Conservation (phyloP, 306 rosid species). For the Gillenia trifoliata region DNA sequence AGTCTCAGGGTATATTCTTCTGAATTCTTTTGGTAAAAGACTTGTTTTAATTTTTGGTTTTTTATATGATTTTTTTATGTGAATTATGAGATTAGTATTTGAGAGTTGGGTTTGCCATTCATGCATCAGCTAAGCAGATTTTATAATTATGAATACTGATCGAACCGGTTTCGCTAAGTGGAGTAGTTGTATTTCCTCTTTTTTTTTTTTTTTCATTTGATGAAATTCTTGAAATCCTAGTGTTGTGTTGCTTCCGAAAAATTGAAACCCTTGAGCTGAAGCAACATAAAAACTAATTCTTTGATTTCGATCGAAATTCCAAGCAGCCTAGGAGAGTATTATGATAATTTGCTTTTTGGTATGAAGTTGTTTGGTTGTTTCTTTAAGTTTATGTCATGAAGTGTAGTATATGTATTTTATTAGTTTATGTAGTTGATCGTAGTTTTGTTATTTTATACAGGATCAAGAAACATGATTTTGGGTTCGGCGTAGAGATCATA, state of each 20-base stretch:
- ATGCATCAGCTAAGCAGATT: not conserved
- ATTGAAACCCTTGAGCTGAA: not conserved
- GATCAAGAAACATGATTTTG: conserved; percentile 30
- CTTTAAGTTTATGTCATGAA: not conserved
- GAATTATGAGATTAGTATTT: conserved; percentile 3
- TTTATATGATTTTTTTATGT: conserved; percentile 7
- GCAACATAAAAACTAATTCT: not conserved
- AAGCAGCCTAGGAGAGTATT: not conserved
- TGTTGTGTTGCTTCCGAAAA: not conserved
- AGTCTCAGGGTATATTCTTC: not conserved
- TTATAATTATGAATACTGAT: not conserved
- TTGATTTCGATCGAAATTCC: not conserved
- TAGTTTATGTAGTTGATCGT: not conserved
- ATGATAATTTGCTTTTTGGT: not conserved
- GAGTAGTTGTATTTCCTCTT: not conserved
- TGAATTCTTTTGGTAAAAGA: not conserved
- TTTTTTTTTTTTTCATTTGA: not conserved
- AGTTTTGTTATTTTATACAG: conserved; percentile 13
- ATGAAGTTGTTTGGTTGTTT: not conserved
- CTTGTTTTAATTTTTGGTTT: conserved; percentile 18
- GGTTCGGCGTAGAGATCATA: conserved; percentile 31
- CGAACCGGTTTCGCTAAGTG: not conserved
- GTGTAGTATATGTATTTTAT: not conserved
- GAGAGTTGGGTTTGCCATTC: conserved; percentile 4
- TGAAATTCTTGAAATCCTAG: not conserved